These are phyloP conservation scores for Suillus fuscotomentosus DNA, from an alignment of 768 basidiomycete genomes.

Conservation along the genomic window DNA sequence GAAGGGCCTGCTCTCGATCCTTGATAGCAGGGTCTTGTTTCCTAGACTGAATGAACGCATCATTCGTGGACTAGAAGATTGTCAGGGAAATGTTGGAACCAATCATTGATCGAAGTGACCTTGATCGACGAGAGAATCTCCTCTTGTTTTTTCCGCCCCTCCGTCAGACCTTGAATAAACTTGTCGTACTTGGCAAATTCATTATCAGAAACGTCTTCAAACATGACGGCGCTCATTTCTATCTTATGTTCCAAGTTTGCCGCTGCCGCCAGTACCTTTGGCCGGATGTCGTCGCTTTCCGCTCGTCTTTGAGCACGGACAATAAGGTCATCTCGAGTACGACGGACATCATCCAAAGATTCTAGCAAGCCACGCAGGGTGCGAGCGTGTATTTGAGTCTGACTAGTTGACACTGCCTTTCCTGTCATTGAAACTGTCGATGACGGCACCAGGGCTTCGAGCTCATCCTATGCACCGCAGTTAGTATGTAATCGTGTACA, in stretches of 20 bases:
- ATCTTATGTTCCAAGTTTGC: slow-evolving; percentile 61
- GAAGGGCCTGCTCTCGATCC: slow-evolving; percentile 78
- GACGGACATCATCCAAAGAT: slow-evolving; percentile 69
- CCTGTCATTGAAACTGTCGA: slow-evolving; percentile 44
- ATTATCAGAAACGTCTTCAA: slow-evolving; percentile 78
- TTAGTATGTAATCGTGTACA: slow-evolving; percentile 5
- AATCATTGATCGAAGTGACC: slow-evolving; percentile 41
- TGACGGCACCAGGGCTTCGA: slow-evolving; percentile 70
- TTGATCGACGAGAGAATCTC: slow-evolving; percentile 64
- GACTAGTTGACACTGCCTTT: slow-evolving; percentile 36
- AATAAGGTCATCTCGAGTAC: slow-evolving; percentile 59
- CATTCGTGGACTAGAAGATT: slow-evolving; percentile 56
- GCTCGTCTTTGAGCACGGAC: slow-evolving; percentile 61
- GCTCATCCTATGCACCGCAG: slow-evolving; percentile 45
- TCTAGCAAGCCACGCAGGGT: slow-evolving; percentile 74
- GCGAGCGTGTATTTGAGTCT: slow-evolving; percentile 65
- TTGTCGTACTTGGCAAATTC: slow-evolving; percentile 82
- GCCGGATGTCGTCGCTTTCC: slow-evolving; percentile 70
- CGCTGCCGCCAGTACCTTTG: slow-evolving; percentile 64
- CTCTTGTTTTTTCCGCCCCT: slow-evolving; percentile 58
- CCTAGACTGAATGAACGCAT: slow-evolving; percentile 70
- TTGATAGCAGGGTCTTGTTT: slow-evolving; percentile 76
- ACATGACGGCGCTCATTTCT: slow-evolving; percentile 82
- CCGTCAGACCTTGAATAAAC: slow-evolving; percentile 59
- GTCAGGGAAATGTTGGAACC: neutral